Percentiles rank a stretch among this genome's conserved stretches.
Evolutionary conservation across 805 yeast species (phyloP).

Genomic region (Pichia ethanolica): DNA sequence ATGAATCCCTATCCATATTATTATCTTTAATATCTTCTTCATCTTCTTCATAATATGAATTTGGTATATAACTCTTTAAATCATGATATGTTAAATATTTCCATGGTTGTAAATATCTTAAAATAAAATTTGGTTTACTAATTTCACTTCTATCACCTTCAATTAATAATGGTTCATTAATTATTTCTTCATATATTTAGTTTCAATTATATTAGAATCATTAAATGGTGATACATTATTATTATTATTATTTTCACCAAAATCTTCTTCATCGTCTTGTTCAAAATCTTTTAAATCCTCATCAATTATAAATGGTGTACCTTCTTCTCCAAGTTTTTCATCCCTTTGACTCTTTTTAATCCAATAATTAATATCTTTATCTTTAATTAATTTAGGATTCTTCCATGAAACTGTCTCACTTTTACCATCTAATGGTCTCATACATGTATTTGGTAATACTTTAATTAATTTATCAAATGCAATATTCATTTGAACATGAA

Average conservation of each 20-base stretch:
- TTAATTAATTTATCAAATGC: constrained; percentile 60
- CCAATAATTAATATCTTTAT: not conserved
- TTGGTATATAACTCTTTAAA: constrained; percentile 48
- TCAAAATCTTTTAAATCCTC: not conserved
- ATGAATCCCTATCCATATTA: constrained; percentile 19
- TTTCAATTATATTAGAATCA: not conserved
- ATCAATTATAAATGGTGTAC: constrained; percentile 1
- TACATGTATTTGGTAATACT: constrained; percentile 60
- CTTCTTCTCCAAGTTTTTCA: not conserved
- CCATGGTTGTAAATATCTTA: constrained; percentile 50
- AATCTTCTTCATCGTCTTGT: too few relatives aligned
- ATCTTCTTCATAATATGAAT: constrained; percentile 43
- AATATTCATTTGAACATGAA: constrained; percentile 53
- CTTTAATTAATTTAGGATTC: not conserved
- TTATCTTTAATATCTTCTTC: constrained; percentile 38
- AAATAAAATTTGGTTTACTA: constrained; percentile 14
- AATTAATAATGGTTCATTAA: constrained; percentile 54
- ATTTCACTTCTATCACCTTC: constrained; percentile 43
- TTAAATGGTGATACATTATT: constrained; percentile 3
- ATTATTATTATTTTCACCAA: not conserved
- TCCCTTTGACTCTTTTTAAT: not conserved
- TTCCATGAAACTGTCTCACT: constrained; percentile 53
- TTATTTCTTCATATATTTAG: constrained; percentile 1
- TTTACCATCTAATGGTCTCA: constrained; percentile 71
- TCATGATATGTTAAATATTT: constrained; percentile 42